Percentiles rank a stretch among this genome's conserved stretches.
Evolutionary conservation across 2,329 filamentous ascomycete genomes (phyloP).

Genomic region (Claviceps sp.): DNA sequence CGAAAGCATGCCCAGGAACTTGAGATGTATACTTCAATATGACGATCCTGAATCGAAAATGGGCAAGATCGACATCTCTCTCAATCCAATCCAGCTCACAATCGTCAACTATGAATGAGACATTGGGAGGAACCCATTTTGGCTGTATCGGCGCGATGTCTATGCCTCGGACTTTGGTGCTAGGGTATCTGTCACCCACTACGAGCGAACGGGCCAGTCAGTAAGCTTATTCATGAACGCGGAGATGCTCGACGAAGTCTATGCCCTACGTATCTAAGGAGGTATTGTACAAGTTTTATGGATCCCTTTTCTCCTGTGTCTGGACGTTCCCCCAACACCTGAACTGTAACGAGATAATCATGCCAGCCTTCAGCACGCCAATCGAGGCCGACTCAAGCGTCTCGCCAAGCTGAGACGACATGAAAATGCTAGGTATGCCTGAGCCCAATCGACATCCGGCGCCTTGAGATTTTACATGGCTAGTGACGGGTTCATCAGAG

Average conservation of each 20-base stretch:
- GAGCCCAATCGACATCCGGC: too few species aligned
- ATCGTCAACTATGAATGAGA: slow-evolving; percentile 24
- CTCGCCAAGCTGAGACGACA: too few species aligned
- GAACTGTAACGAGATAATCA: too few species aligned
- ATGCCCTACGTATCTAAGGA: too few species aligned
- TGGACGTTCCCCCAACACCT: too few species aligned
- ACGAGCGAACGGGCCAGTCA: neutral
- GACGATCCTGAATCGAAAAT: slow-evolving; percentile 14
- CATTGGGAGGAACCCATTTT: slow-evolving; percentile 26
- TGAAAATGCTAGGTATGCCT: too few species aligned
- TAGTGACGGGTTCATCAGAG: too few species aligned
- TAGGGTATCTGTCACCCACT: slow-evolving; percentile 17
- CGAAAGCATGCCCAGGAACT: slow-evolving; percentile 9
- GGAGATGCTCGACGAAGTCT: too few species aligned
- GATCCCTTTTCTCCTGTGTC: too few species aligned
- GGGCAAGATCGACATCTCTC: slow-evolving; percentile 16
- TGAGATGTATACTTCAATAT: slow-evolving; percentile 8
- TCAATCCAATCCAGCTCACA: slow-evolving; percentile 19
- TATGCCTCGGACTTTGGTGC: slow-evolving; percentile 23
- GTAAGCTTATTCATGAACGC: neutral
- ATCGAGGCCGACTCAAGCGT: too few species aligned
- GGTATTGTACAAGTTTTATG: too few species aligned
- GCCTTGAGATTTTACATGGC: neutral
- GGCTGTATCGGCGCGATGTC: slow-evolving; percentile 28
- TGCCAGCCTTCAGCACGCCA: too few species aligned